These are phyloP conservation scores for Keithomyces neogunnii DNA, from an alignment of 2,329 filamentous ascomycete species.

Conservation along the genomic window DNA sequence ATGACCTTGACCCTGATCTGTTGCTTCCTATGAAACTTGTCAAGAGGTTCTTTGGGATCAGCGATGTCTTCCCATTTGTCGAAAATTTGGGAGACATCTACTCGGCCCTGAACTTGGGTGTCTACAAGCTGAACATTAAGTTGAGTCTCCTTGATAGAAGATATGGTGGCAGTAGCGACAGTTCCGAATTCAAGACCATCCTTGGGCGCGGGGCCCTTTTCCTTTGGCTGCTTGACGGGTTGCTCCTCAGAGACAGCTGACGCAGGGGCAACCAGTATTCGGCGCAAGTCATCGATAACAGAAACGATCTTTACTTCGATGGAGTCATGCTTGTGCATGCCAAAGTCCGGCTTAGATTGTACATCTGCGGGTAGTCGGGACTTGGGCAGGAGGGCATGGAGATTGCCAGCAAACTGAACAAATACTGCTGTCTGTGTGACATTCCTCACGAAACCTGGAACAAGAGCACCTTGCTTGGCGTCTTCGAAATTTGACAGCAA, in stretches of 20 bases:
- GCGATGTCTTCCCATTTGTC: slow-evolving; percentile 81
- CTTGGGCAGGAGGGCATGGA: slow-evolving; percentile 75
- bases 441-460: slow-evolving; percentile 77
- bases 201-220: slow-evolving; percentile 32
- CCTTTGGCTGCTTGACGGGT: slow-evolving; percentile 28
- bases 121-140: slow-evolving; percentile 84
- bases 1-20: slow-evolving; percentile 68
- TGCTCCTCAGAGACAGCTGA: slow-evolving; percentile 40
- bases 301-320: slow-evolving; percentile 64
- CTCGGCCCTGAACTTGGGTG: slow-evolving; percentile 66
- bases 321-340: slow-evolving; percentile 68
- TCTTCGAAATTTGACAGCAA: slow-evolving; percentile 67
- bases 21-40: slow-evolving; percentile 62
- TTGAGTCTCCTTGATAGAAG: slow-evolving; percentile 84
- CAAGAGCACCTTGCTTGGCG: slow-evolving; percentile 56
- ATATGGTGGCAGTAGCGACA: slow-evolving; percentile 66
- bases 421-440: slow-evolving; percentile 76
- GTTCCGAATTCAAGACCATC: slow-evolving; percentile 68
- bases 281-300: slow-evolving; percentile 59
- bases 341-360: slow-evolving; percentile 63
- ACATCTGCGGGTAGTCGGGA: slow-evolving; percentile 66
- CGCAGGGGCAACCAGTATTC: slow-evolving; percentile 52
- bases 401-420: slow-evolving; percentile 72
- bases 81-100: slow-evolving; percentile 87
- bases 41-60: slow-evolving; percentile 72